Percentiles rank a stretch among this genome's conserved stretches.
Conservation (phyloP, 306 rosid genomes). For the Inga leiocalycina region DNA sequence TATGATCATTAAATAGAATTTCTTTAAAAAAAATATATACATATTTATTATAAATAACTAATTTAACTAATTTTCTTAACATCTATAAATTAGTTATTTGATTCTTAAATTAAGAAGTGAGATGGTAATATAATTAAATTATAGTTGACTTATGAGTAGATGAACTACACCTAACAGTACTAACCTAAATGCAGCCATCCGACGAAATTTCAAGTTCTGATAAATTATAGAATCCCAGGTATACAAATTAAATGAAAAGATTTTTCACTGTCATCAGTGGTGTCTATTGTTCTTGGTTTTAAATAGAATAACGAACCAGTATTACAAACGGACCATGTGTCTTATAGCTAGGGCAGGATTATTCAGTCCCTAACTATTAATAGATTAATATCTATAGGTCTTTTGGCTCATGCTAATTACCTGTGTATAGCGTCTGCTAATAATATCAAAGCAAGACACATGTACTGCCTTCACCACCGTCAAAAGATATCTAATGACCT, state of each 20-base stretch:
- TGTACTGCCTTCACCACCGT: constrained; percentile 12
- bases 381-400: background rate
- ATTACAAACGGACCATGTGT: background rate
- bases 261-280: background rate
- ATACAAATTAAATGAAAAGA: background rate
- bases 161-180: constrained; percentile 1
- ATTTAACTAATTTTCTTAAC: no score
- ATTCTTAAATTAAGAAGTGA: no score
- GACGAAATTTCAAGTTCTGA: background rate
- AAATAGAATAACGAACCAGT: background rate
- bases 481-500: background rate
- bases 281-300: constrained; percentile 1
- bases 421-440: background rate
- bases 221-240: background rate
- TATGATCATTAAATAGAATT: no score
- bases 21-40: no score
- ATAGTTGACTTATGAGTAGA: background rate
- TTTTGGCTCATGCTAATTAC: background rate
- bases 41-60: no score
- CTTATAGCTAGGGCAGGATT: constrained; percentile 4
- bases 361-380: no score
- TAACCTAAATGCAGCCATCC: constrained; percentile 6
- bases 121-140: background rate
- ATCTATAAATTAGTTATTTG: no score
- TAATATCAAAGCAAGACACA: constrained; percentile 8